Evolutionary conservation across 441 rosid genomes (phyloP), one percentile per base, ranked within the genome.

Genomic region (Populus hybrid): DNA sequence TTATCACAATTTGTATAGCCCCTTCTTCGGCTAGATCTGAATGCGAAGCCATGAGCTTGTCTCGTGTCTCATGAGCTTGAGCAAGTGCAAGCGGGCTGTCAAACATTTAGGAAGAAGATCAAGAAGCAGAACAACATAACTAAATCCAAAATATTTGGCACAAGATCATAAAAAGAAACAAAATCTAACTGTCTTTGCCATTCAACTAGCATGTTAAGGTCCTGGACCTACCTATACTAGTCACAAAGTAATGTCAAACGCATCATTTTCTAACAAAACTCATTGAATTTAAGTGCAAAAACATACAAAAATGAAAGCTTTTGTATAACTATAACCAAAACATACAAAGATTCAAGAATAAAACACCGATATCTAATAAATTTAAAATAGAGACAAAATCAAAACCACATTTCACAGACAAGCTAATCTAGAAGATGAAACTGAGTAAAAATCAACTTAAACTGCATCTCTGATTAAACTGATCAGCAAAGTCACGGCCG

Each of bases 61-160:
- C 88, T 53, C 92, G 85, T 6, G 99, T 96, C 89, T 96, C 97
- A 36, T 91, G 86, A 76, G 99, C 98, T 82, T 96, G 98, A 75
- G 99, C 98, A 79, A 96, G 97, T 66, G 98, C 99, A 68, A 96
- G 85, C 16, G 99, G 99, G 85, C 99, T 96, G 90, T 77, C 88
- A 88, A 81, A 82, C 79, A 86, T 36, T 77, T 69, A 68, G 74
- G 67, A 83, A 80, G 74, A 80, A 78, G 30, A 78, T 87, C 83
- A 87, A 84, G 63, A 77, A 69, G 83, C 46, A 78, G 67, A 74
- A 81, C 40, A 6, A 28, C 21, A 28, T 19, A 6, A 14, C 50
- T 40, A 40, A 40, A 38, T 38, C 46, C 18, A 42, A 28, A 74
- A 69, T 16, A 68, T n/a, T 28, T 57, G n/a, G 26, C 14, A 30